phyloP scores from a whole-genome alignment of 2,329 filamentous ascomycete genomes.

The Madurella fahalii region DNA sequence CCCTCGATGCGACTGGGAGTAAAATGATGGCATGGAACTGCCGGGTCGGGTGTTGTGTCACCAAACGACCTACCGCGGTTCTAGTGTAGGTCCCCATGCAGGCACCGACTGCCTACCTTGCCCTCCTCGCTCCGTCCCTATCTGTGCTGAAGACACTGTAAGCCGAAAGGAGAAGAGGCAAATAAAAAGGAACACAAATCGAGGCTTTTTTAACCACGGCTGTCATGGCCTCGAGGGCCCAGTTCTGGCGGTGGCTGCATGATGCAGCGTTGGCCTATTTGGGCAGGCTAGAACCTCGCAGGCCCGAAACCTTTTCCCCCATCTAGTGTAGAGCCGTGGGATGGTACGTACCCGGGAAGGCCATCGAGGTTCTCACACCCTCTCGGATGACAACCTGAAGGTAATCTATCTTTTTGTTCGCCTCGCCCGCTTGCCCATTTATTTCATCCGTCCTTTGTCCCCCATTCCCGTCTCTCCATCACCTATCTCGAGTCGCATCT shows the following conservation, averaged over 20 bases:
- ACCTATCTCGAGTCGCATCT: background rate
- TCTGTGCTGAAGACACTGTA: no score
- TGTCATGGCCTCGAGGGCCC: no score
- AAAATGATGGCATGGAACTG: background rate
- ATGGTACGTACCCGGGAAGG: background rate
- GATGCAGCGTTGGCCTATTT: conserved; percentile 2
- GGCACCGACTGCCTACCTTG: no score
- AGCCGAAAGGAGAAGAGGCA: no score
- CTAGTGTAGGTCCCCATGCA: no score
- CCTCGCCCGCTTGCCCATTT: background rate
- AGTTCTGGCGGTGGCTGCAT: no score
- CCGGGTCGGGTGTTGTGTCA: no score
- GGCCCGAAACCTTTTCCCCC: background rate
- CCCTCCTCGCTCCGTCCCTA: no score
- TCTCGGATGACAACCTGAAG: background rate
- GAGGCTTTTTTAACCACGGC: no score
- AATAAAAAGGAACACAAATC: no score
- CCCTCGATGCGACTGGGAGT: background rate
- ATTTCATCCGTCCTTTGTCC: background rate
- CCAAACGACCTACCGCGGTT: no score
- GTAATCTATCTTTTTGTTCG: background rate
- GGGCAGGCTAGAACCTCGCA: background rate
- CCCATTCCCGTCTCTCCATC: background rate
- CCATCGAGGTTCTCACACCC: conserved; percentile 6
- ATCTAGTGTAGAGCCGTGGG: no score